phyloP scores from a whole-genome alignment of 768 basidiomycete species.

The Psilocybe sp. region DNA sequence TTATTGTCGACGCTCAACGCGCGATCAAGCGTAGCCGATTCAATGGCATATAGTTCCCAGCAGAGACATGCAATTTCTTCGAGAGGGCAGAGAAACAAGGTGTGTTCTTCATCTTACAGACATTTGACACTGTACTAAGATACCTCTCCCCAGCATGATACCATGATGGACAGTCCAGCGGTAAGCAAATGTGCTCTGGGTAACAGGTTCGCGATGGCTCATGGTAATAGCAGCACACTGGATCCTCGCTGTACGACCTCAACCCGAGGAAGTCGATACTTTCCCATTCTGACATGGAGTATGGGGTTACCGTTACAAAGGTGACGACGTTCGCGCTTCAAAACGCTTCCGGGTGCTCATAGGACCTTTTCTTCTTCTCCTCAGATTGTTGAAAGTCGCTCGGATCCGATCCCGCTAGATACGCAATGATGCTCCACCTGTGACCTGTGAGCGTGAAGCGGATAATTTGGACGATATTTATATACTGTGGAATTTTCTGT shows the following conservation, averaged over 20 bases:
- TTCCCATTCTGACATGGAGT: slow-evolving; percentile 23
- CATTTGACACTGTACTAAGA: not conserved
- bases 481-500: no score
- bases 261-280: slow-evolving; percentile 22
- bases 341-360: not conserved
- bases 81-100: slow-evolving; percentile 9
- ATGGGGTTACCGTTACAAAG: slow-evolving; percentile 39
- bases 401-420: slow-evolving; percentile 22
- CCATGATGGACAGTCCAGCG: slow-evolving; percentile 10
- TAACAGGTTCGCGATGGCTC: not conserved
- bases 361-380: not conserved
- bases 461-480: not conserved
- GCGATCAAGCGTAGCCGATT: slow-evolving; percentile 31
- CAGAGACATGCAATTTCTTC: slow-evolving; percentile 19
- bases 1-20: slow-evolving; percentile 48
- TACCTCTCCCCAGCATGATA: slow-evolving; percentile 1
- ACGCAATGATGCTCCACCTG: not conserved
- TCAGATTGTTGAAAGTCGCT: slow-evolving; percentile 34
- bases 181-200: slow-evolving; percentile 4
- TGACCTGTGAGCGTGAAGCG: not conserved
- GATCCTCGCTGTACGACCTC: slow-evolving; percentile 27
- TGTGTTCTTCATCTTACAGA: not conserved
- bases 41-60: slow-evolving; percentile 21
- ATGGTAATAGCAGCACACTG: slow-evolving; percentile 11
- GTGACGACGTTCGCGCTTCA: slow-evolving; percentile 12